A percentile compares a stretch with the other conserved stretches of the same genome.
These are phyloP conservation scores for Volvox reticuliferus DNA, from an alignment of 139 green algal genomes.

Conservation along the genomic window DNA sequence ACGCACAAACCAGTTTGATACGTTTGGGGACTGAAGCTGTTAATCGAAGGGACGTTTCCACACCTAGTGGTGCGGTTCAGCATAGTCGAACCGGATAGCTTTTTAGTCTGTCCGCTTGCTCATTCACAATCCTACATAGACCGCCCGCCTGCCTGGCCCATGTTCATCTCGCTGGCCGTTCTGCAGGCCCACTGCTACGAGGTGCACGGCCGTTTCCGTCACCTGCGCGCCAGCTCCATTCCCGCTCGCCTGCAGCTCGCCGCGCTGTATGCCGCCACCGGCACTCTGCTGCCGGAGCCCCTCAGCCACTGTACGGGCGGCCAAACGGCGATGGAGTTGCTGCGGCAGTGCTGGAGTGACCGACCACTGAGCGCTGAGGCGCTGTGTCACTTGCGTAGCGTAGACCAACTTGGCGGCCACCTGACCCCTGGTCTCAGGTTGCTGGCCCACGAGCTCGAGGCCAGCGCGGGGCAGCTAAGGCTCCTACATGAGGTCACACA, in stretches of 20 bases:
- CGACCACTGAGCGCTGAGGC: conserved; percentile 54
- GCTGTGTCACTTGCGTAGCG: conserved; percentile 44
- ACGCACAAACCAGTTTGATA: no score
- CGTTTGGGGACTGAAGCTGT: no score
- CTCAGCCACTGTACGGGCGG: conserved; percentile 57
- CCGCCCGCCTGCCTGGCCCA: no score
- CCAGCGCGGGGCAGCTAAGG: conserved; percentile 50
- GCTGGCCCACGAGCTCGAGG: conserved; percentile 52
- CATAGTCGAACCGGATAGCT: no score
- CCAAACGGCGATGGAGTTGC: conserved; percentile 62
- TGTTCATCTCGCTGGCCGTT: not conserved
- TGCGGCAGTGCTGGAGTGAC: conserved; percentile 65
- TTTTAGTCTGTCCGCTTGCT: no score
- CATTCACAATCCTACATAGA: no score
- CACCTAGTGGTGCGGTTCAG: no score
- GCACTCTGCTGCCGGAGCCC: conserved; percentile 67
- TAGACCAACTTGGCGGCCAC: conserved; percentile 31
- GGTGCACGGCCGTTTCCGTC: conserved; percentile 62
- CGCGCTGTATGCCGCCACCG: conserved; percentile 70
- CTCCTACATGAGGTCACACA: conserved; percentile 2
- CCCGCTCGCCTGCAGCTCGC: conserved; percentile 73
- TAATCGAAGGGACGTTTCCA: no score
- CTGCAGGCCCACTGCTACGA: conserved; percentile 62
- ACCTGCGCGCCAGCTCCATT: conserved; percentile 55
- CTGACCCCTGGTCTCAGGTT: conserved; percentile 58